Evolutionary conservation across 1,284 basidiomycete species (phyloP), one percentile per base, ranked within the genome.

Genomic region (Marasmius oreades): DNA sequence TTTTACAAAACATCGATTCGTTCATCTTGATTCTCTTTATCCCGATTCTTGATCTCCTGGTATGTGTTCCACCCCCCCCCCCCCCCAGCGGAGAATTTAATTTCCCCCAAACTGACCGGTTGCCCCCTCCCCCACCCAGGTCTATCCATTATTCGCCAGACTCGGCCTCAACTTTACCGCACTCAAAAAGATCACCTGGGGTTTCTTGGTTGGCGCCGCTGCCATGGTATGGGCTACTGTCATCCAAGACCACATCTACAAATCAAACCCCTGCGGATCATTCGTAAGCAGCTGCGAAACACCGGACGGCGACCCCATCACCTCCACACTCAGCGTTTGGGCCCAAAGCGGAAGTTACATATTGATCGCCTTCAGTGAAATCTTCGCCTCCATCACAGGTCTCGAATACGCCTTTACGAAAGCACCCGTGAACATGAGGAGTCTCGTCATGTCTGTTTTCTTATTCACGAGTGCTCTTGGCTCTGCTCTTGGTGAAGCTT

Each of bases 351-450:
- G 82, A 63, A 77, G 75, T 22, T 89, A 88, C 67, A 69, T 90
- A 55, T 72, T 91, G 36, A 78, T 90, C 63, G 87, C 85, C 5
- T 76, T 88, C 64, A 84, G 81, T 64, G 86, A 91, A 75, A 92
- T 95, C 66, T 81, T 95, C 55, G 90, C 92, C 1, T 90, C 88
- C 8, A 92, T 95, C 71, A 93, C 92, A 0, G 86, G 86, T 8
- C 77, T 90, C 62, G 93, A 95, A 70, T 93, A 93, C 68, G 93
- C 92, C 18, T 93, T 90, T 75, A 92, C 88, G 58, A 93, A 92
- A 68, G 86, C 88, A 11, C 89, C 90, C 11, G 83, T 78, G 72
- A 90, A 90, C 71, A 92, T 92, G 90, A 81, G 83, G 18, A 88
- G 85, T 43, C 78, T 92, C 58, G 87, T 92, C 57, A 90, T 89